Conservation (phyloP, 106 monocot species). For the Dactylorhiza incarnata region DNA sequence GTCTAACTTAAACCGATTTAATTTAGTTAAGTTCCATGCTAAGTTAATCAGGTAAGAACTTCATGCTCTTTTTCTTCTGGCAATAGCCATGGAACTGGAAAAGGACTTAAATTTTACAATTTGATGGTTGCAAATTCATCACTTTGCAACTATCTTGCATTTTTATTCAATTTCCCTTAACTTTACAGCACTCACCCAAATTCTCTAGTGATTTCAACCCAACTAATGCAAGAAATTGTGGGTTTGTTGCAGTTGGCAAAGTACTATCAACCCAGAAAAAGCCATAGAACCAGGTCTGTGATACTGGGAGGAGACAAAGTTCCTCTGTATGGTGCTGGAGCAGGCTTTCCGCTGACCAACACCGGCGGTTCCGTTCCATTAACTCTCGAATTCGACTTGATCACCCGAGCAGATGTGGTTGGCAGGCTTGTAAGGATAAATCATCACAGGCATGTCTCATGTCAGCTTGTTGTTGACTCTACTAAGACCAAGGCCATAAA, state of each 20-base stretch:
- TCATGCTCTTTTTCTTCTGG: not conserved
- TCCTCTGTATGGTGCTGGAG: slow-evolving; percentile 87
- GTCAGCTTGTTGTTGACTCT: slow-evolving; percentile 39
- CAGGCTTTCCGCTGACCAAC: slow-evolving; percentile 44
- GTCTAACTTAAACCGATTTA: not conserved
- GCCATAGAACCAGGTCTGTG: slow-evolving; percentile 40
- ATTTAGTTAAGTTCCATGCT: not conserved
- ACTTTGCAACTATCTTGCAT: not conserved
- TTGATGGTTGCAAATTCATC: not conserved
- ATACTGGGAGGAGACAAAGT: slow-evolving; percentile 68
- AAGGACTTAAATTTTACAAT: not conserved
- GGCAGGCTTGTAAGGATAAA: slow-evolving; percentile 78
- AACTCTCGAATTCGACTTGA: slow-evolving; percentile 58
- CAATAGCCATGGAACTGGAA: not conserved
- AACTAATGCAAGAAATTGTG: not conserved
- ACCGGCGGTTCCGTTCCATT: slow-evolving; percentile 53
- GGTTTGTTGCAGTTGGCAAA: slow-evolving; percentile 50
- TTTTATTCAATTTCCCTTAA: not conserved
- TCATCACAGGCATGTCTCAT: slow-evolving; percentile 47
- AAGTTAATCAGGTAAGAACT: not conserved
- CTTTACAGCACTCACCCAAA: too few species aligned
- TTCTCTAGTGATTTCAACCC: not conserved
- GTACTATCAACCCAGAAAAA: slow-evolving; percentile 81
- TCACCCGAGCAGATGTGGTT: slow-evolving; percentile 58
- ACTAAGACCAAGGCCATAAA: slow-evolving; percentile 54